Percentiles rank a stretch among this genome's conserved stretches.
These are phyloP conservation scores for Trametes cinnabarina DNA, from an alignment of 768 basidiomycete genomes.

Conservation along the genomic window DNA sequence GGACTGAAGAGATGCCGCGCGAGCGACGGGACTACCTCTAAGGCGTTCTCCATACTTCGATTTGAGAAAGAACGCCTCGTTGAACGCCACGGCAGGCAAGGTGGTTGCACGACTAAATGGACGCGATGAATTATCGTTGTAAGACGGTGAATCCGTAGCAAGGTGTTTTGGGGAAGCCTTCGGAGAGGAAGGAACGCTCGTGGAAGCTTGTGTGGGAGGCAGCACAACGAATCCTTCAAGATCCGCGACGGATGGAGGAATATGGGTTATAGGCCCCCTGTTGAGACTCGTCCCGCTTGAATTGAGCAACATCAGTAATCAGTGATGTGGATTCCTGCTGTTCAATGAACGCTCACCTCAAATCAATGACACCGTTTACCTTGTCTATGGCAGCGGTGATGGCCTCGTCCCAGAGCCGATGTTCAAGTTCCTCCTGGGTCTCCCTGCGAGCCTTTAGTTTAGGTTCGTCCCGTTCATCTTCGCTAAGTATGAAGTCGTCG, in stretches of 20 bases:
- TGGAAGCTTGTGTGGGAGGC: conserved; percentile 36
- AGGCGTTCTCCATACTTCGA: conserved; percentile 10
- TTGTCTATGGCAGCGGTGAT: conserved; percentile 44
- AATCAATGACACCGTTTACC: conserved; percentile 48
- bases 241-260: conserved; percentile 48
- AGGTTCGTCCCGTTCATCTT: conserved; percentile 5
- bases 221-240: conserved; percentile 45
- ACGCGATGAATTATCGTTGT: conserved; percentile 7
- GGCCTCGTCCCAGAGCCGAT: conserved; percentile 50
- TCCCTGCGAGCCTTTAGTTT: conserved; percentile 15
- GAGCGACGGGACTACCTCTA: conserved; percentile 1
- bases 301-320: not conserved
- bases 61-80: conserved; percentile 19
- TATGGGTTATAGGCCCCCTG: conserved; percentile 39
- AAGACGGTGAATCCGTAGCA: not conserved
- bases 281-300: not conserved
- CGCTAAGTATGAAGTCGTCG: conserved; percentile 15
- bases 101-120: conserved; percentile 23
- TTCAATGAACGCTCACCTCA: conserved; percentile 47
- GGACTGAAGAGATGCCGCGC: conserved; percentile 15
- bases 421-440: conserved; percentile 24
- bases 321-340: no score
- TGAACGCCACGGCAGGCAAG: conserved; percentile 14
- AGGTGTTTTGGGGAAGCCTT: conserved; percentile 31
- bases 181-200: conserved; percentile 26